These are phyloP conservation scores for Tetrapisispora taiwanensis DNA, from an alignment of 805 yeast species.

Conservation along the genomic window DNA sequence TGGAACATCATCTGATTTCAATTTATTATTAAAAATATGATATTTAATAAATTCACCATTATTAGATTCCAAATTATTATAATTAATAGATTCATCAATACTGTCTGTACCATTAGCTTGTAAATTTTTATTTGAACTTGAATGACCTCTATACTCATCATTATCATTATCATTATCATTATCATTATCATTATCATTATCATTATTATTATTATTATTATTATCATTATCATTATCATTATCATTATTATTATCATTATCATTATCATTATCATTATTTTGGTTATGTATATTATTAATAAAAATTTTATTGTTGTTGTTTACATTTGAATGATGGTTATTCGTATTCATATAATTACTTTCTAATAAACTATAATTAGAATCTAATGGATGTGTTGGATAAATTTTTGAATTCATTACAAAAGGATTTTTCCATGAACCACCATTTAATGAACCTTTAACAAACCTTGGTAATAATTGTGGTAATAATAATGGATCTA, in stretches of 20 bases:
- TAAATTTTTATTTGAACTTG: not conserved
- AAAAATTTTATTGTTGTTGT: not conserved
- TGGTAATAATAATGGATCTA: conserved; percentile 33
- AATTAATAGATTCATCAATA: not conserved
- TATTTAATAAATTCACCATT: conserved; percentile 1
- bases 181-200: not conserved
- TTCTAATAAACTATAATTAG: not conserved
- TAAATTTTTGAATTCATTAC: conserved; percentile 2
- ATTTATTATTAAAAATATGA: not conserved
- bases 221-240: too few relatives aligned
- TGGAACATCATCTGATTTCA: not conserved
- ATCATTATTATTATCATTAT: not conserved
- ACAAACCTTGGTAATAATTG: conserved; percentile 63
- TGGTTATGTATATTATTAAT: not conserved
- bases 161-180: not conserved
- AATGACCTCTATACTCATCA: not conserved
- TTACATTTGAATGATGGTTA: too few relatives aligned
- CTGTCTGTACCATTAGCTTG: not conserved
- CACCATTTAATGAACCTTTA: conserved; percentile 58
- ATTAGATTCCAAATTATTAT: not conserved
- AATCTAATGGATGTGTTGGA: not conserved
- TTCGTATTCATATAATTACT: not conserved
- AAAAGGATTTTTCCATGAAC: conserved; percentile 67
- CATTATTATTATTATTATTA: too few relatives aligned
- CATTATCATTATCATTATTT: not conserved